Percentiles rank a stretch among this genome's conserved stretches.
Evolutionary conservation across 352 stramenopile species (phyloP).

Genomic region (Phytophthora constricta): DNA sequence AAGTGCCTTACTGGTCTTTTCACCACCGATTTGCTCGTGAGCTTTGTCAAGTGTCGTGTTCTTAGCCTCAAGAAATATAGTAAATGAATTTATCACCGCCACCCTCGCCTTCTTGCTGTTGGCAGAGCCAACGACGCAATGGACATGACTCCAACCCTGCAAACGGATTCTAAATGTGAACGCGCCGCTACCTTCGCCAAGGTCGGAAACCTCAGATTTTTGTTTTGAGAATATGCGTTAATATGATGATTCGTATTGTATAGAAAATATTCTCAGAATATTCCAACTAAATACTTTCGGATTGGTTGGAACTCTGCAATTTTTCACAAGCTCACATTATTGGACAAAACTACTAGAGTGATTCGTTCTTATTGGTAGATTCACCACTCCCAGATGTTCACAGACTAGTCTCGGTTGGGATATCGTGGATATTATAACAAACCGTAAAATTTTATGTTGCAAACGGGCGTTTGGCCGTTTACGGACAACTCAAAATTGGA

Average conservation of each 20-base stretch:
- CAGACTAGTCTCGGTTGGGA: not conserved
- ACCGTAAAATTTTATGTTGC: too few relatives aligned
- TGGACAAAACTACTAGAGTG: slow-evolving; percentile 3
- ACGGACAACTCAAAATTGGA: too few relatives aligned
- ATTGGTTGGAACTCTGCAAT: not conserved
- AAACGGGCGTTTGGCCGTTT: too few relatives aligned
- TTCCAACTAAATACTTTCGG: slow-evolving; percentile 7
- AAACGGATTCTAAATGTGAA: not conserved
- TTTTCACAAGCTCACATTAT: not conserved
- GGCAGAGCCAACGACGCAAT: not conserved
- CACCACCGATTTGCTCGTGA: not conserved
- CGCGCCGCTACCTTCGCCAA: not conserved
- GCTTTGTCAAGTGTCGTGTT: not conserved
- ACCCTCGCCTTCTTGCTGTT: slow-evolving; percentile 1
- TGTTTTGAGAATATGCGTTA: slow-evolving; percentile 18
- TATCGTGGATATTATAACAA: not conserved
- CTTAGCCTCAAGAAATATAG: not conserved
- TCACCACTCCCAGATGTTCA: not conserved
- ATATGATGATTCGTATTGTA: slow-evolving; percentile 3
- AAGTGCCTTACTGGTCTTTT: not conserved
- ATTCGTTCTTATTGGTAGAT: not conserved
- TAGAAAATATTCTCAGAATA: slow-evolving; percentile 6
- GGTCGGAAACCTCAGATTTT: slow-evolving; percentile 6
- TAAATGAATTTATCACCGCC: slow-evolving; percentile 2
- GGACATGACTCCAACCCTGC: not conserved